These are phyloP conservation scores for Fusarium pseudonygamai DNA, from an alignment of 2,329 filamentous ascomycete species.

Conservation along the genomic window DNA sequence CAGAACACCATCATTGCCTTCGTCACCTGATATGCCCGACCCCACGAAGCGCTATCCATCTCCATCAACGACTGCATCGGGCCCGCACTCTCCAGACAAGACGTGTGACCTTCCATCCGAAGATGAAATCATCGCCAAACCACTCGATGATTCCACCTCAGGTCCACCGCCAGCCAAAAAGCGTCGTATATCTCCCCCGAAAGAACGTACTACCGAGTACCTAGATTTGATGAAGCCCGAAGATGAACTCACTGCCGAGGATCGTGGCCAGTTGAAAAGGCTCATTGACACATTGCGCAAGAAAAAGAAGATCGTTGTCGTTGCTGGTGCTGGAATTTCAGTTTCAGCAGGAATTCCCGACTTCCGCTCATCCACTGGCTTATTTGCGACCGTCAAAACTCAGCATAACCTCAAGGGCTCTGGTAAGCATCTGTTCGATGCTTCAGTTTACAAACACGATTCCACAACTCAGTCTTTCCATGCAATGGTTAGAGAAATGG, in stretches of 20 bases:
- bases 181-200: constrained; percentile 69
- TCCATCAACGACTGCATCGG: constrained; percentile 60
- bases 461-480: constrained; percentile 90
- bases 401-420: constrained; percentile 90
- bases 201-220: constrained; percentile 80
- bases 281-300: constrained; percentile 80
- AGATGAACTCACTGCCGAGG: constrained; percentile 56
- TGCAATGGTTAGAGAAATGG: constrained; percentile 92
- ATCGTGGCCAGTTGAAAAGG: constrained; percentile 69
- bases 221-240: constrained; percentile 73
- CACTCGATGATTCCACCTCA: constrained; percentile 50
- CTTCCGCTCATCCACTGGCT: constrained; percentile 89
- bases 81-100: constrained; percentile 62
- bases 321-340: constrained; percentile 96
- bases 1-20: constrained; percentile 61
- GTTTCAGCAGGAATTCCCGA: constrained; percentile 97
- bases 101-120: constrained; percentile 50
- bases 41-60: constrained; percentile 61
- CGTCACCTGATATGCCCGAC: constrained; percentile 55
- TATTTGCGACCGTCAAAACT: constrained; percentile 85
- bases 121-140: constrained; percentile 46
- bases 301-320: constrained; percentile 95
- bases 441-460: constrained; percentile 95
- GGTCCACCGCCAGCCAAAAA: constrained; percentile 79
- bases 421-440: constrained; percentile 95